Evolutionary conservation across 345 rosid species (phyloP), one percentile per base, ranked within the genome.

Genomic region (Populus nigra): DNA sequence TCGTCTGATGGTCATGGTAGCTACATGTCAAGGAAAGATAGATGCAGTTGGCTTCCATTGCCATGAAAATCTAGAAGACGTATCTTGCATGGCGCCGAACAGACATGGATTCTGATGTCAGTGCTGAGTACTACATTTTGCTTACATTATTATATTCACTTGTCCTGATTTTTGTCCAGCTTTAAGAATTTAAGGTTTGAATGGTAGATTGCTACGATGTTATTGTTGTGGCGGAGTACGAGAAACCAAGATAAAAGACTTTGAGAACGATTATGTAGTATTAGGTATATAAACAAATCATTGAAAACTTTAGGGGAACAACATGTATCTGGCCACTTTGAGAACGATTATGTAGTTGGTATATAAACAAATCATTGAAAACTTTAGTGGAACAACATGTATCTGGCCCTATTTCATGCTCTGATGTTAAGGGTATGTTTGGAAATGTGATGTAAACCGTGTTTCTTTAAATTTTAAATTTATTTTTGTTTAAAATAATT

Each of bases 391-490:
- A 33, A 33, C 35, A 33, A 33, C 36, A 4, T 33, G 36, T 33
- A 33, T 3, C 5, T 31, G 33, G 33, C 33, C 33, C 33, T 31
- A 31, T 31, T 31, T 31, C 33, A 2, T 31, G 33, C 33, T 31
- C 3, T 2, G 3, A 31, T 31, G 33, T 3, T 31, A 31, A 31
- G 3, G 33, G 3, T 31, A 3, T 1, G 33, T 31, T 31, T 2
- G 3, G 1, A 2, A 31, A 31, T 2, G 3, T 2, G 36, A 0
- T 4, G 0, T 3, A 33, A 33, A 33, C 0, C 0, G 4, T 33
- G 5, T 4, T 33, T 5, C 0, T 0, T 33, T 0, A 4, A 4
- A 5, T 33, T 33, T 33, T 33, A 0, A 33, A 31, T 31, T 31
- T 33, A 0, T 33, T 33, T 4, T 33, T 33, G 0, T 0, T 4